phyloP scores from a whole-genome alignment of 768 basidiomycete species.

The Kwoniella mangroviensis region DNA sequence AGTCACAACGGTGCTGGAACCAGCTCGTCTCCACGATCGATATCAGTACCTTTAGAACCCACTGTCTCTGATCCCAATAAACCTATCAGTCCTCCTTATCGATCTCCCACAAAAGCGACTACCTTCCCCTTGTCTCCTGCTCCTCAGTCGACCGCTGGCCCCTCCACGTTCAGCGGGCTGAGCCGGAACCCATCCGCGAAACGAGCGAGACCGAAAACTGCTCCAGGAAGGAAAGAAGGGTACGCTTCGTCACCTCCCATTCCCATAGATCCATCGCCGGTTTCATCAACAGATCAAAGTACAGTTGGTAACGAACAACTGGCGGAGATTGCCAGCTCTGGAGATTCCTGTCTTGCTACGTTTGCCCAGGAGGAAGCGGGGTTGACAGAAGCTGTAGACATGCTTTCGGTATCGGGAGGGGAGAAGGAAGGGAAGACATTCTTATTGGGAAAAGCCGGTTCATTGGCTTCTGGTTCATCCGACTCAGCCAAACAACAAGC shows the following conservation, averaged over 20 bases:
- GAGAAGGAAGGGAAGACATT: conserved; percentile 13
- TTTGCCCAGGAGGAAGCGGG: conserved; percentile 25
- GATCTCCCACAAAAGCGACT: conserved; percentile 7
- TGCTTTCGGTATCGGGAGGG: conserved; percentile 28
- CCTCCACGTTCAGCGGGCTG: conserved; percentile 16
- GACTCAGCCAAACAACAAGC: background rate
- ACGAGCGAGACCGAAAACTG: conserved; percentile 42
- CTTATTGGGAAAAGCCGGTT: conserved; percentile 34
- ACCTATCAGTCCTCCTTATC: background rate
- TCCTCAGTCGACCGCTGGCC: conserved; percentile 14
- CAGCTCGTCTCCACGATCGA: conserved; percentile 14
- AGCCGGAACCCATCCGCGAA: conserved; percentile 24
- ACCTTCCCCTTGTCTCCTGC: background rate
- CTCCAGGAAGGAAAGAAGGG: conserved; percentile 25
- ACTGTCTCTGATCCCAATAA: conserved; percentile 14
- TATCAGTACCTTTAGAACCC: conserved; percentile 29
- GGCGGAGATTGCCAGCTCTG: conserved; percentile 13
- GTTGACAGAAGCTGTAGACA: conserved; percentile 33
- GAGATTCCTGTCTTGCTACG: conserved; percentile 21
- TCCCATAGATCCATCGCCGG: background rate
- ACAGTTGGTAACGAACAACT: conserved; percentile 1
- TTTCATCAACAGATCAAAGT: conserved; percentile 4
- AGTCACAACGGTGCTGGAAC: conserved; percentile 5
- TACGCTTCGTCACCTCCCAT: conserved; percentile 5
- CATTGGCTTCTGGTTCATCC: background rate